Evolutionary conservation across 306 rosid genomes (phyloP), one percentile per base, ranked within the genome.

Genomic region (Quercus bicolor): DNA sequence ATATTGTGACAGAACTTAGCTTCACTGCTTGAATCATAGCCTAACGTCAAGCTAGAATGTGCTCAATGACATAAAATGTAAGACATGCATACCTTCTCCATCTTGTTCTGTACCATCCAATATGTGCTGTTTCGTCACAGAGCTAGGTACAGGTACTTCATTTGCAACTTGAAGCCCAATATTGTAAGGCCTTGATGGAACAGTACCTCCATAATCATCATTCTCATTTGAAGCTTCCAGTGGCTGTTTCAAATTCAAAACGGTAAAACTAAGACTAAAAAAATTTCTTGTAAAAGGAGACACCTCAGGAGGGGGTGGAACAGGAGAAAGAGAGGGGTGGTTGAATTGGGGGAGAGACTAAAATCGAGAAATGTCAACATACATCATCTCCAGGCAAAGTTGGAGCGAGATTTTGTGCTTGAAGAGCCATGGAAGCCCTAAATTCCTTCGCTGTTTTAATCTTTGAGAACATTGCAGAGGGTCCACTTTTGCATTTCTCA

Each of bases 131-230:
- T 87, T 88, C 79, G 81, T 80, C 86, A 68, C 21, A 79, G 87
- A 77, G 85, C 84, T 76, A 78, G 72, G 78, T 72, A 90, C 62
- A 28, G 93, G 61, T 28, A 72, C 69, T 79, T 87, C 89, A 57
- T 85, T 86, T 53, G 79, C 88, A 56, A 71, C 90, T 59, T 78
- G 89, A 77, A 72, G 68, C 43, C 86, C 88, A 6, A 82, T 70
- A 82, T 89, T 80, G 33, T 80, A 89, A 74, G 85, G 94, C 78
- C 84, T 84, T 52, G 97, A 86, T 57, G 98, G 98, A 80, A 95
- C 92, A 43, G 99, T 93, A 73, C 85, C 97, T 79, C 98, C 96
- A 82, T 93, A 95, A 45, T 85, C 93, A 18, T 95, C 91, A 81
- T 90, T 90, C 77, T 86, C 83, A 48, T 87, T 82, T 78, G 77